Evolutionary conservation across 2,329 filamentous ascomycete genomes (phyloP).

Genomic region (Calonectria henricotiae): DNA sequence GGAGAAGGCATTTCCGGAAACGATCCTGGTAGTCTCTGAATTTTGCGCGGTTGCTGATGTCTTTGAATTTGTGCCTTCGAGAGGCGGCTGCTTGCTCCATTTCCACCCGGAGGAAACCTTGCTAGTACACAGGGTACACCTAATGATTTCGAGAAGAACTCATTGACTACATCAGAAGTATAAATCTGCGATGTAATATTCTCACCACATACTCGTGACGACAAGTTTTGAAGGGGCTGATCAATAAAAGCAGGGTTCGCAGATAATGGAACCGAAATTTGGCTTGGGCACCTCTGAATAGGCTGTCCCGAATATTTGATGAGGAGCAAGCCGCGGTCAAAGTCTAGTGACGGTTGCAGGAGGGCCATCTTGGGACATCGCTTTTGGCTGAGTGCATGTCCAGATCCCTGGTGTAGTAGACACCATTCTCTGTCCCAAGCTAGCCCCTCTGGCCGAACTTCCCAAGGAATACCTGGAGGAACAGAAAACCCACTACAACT

Average conservation of each 20-base stretch:
- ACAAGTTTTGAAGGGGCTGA: slow-evolving; percentile 58
- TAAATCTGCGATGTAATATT: slow-evolving; percentile 81
- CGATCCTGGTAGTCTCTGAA: slow-evolving; percentile 65
- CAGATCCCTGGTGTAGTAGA: slow-evolving; percentile 88
- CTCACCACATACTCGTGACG: slow-evolving; percentile 88
- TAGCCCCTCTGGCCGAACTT: slow-evolving; percentile 85
- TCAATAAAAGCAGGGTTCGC: slow-evolving; percentile 75
- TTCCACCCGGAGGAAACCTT: slow-evolving; percentile 81
- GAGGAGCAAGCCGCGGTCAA: slow-evolving; percentile 76
- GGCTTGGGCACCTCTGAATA: slow-evolving; percentile 49
- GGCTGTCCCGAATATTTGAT: slow-evolving; percentile 68
- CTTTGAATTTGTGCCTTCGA: slow-evolving; percentile 80
- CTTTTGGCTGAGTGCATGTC: slow-evolving; percentile 90
- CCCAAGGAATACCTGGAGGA: slow-evolving; percentile 78
- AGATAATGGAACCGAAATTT: slow-evolving; percentile 76
- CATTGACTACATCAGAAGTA: slow-evolving; percentile 74
- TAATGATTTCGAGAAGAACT: slow-evolving; percentile 84
- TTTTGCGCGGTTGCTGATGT: slow-evolving; percentile 62
- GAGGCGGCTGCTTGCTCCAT: slow-evolving; percentile 74
- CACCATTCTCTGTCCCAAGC: slow-evolving; percentile 99
- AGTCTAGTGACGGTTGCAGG: slow-evolving; percentile 82
- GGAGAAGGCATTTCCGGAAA: slow-evolving; percentile 71
- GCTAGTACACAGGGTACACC: slow-evolving; percentile 88
- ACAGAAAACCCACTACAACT: slow-evolving; percentile 88
- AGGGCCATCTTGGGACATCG: slow-evolving; percentile 90